These are phyloP conservation scores for Aspergillus bertholletiae DNA, from an alignment of 495 filamentous ascomycete species.

Conservation along the genomic window DNA sequence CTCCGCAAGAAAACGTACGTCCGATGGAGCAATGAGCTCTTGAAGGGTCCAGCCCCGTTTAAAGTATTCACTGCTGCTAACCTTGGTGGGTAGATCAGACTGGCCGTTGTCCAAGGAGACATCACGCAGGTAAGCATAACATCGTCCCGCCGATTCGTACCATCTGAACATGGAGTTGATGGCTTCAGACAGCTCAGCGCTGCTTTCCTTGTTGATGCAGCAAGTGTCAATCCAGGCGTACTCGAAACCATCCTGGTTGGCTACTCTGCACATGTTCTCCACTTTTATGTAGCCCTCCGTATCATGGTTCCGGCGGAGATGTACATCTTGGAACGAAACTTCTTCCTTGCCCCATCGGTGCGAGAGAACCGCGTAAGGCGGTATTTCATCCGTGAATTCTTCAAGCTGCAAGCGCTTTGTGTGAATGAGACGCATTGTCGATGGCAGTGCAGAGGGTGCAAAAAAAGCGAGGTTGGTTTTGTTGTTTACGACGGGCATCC, in stretches of 20 bases:
- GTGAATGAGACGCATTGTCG: background rate
- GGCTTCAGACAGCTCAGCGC: constrained; percentile 24
- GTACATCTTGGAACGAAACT: background rate
- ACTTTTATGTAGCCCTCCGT: background rate
- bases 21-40: constrained; percentile 5
- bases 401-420: background rate
- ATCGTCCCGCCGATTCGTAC: constrained; percentile 7
- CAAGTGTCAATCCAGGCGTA: constrained; percentile 40
- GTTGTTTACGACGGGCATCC: too few species aligned
- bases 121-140: constrained; percentile 5
- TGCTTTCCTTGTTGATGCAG: constrained; percentile 33
- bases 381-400: background rate
- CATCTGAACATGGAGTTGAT: constrained; percentile 43
- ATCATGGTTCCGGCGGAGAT: background rate
- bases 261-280: background rate
- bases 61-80: background rate
- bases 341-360: background rate
- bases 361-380: background rate
- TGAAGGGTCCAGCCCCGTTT: constrained; percentile 8
- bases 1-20: constrained; percentile 3
- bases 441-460: too few species aligned
- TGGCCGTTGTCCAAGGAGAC: background rate
- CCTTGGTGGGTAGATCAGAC: background rate
- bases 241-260: background rate
- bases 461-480: too few species aligned